These are phyloP conservation scores for Salvia hispanica DNA, from an alignment of 257 asterid genomes.

Conservation along the genomic window DNA sequence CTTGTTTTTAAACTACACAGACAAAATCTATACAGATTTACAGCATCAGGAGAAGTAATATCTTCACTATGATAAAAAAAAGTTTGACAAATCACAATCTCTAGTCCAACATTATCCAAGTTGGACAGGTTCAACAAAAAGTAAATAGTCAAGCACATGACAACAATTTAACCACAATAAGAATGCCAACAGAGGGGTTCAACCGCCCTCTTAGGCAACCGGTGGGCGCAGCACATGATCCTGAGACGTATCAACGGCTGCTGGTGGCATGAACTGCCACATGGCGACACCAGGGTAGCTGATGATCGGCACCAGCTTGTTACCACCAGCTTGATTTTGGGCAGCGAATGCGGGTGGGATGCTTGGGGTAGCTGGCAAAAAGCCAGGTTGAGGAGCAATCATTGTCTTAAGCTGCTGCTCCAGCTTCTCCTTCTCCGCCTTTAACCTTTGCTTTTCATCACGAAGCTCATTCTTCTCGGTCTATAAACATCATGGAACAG, in stretches of 20 bases:
- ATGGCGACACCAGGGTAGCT: constrained; percentile 91
- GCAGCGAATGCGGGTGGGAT: constrained; percentile 74
- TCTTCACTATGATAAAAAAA: constrained; percentile 29
- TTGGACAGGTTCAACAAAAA: constrained; percentile 39
- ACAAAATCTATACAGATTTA: constrained; percentile 35
- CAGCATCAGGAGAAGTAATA: constrained; percentile 34
- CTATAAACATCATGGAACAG: constrained; percentile 39
- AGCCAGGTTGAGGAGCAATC: constrained; percentile 58
- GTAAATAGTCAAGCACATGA: constrained; percentile 35
- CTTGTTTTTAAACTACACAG: constrained; percentile 1
- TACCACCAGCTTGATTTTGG: constrained; percentile 66
- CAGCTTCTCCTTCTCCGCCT: constrained; percentile 87
- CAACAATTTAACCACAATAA: constrained; percentile 33
- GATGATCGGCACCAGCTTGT: constrained; percentile 83
- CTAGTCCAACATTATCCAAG: constrained; percentile 46
- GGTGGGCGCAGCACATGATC: constrained; percentile 99
- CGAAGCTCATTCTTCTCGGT: constrained; percentile 88
- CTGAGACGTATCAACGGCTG: constrained; percentile 92
- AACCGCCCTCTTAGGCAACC: constrained; percentile 56
- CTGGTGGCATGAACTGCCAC: constrained; percentile 99
- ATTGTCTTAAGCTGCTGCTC: constrained; percentile 80
- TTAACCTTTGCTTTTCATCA: constrained; percentile 89
- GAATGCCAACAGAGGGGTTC: neutral
- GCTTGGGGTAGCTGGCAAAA: constrained; percentile 55
- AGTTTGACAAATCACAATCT: constrained; percentile 38